Evolutionary conservation across 495 filamentous ascomycete species (phyloP).

Genomic region (Penicillium atrosanguineum): DNA sequence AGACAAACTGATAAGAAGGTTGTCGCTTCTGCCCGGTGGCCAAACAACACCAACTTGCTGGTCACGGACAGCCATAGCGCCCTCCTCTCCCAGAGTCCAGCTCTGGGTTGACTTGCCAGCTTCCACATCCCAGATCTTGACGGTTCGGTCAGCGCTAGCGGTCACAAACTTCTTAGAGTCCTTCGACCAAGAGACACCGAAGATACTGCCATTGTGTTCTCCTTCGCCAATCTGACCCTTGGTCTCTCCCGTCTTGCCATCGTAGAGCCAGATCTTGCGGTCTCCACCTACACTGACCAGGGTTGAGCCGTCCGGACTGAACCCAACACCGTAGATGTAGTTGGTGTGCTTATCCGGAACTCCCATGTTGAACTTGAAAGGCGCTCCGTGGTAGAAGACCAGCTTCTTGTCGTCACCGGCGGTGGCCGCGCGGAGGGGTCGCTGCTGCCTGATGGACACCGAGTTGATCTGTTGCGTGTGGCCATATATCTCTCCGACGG

Average conservation of each 20-base stretch:
- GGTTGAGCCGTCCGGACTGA: constrained; percentile 82
- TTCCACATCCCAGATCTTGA: constrained; percentile 71
- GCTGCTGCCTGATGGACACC: constrained; percentile 84
- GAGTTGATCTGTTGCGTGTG: constrained; percentile 88
- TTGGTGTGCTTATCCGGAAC: constrained; percentile 77
- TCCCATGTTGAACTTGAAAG: constrained; percentile 86
- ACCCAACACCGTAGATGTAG: constrained; percentile 83
- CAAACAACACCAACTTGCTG: constrained; percentile 96
- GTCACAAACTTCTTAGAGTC: constrained; percentile 91
- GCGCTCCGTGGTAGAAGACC: constrained; percentile 89
- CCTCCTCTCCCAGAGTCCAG: constrained; percentile 87
- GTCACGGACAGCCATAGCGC: constrained; percentile 65
- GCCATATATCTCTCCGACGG: constrained; percentile 87
- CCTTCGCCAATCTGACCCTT: constrained; percentile 75
- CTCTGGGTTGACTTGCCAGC: constrained; percentile 69
- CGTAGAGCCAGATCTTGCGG: constrained; percentile 86
- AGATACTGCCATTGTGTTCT: constrained; percentile 87
- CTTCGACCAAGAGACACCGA: constrained; percentile 82
- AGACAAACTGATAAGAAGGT: constrained; percentile 82
- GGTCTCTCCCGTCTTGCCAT: constrained; percentile 88
- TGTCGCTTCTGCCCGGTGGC: constrained; percentile 80
- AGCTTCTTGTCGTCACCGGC: constrained; percentile 84
- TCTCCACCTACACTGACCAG: constrained; percentile 90
- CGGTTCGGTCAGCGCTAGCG: constrained; percentile 88
- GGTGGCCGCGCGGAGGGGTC: constrained; percentile 86